Base-by-base conservation (phyloP, 2,329 filamentous ascomycete genomes). In the Mollisiaceae sp. region DNA sequence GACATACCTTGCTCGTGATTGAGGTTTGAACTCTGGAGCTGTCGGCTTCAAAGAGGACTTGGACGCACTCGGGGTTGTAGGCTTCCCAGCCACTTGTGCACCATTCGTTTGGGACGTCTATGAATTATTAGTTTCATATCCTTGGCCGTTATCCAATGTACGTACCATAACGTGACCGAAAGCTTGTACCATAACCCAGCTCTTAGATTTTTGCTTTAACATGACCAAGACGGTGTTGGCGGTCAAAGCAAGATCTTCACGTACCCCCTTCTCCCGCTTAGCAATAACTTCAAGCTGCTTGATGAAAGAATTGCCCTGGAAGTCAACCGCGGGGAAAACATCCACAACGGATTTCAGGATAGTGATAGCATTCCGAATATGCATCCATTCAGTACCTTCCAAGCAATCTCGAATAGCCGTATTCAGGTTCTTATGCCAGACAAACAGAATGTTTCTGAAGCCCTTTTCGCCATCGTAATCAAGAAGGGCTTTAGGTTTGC, bases 361-460 rank as follows among this genome's bases (percentile, higher is more conserved):
- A 65, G 91, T 95, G 71, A 98, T 96, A 54, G 93, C 93, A 76
- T 99, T 99, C 63, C 94, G 89, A 75, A 98, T 97, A 77, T 97
- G 94, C 91, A 97, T 97, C 86, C 95, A 99, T 78, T 98, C 94
- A 38, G 87, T 89, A 35, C 90, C 90, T 20, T 88, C 87, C 56
- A 99, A 83, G 76, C 94, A 97, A 43, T 86, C 85, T 76, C 93
- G 94, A 62, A 99, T 82, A 2, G 94, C 92, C 59, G 82, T 86
- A 72, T 91, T 91, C 52, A 99, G 81, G 69, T 91, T 88, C 72
- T 90, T 89, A 78, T 99, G 96, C 93, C 94, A 98, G 72, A 92
- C 91, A 81, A 91, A 95, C 38, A 97, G 82, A 60, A 96, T 81
- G 71, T 92, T 89, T 59, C 93, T 89, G 81, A 96, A 99, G 61